Percentiles rank a stretch among this genome's conserved stretches.
These are phyloP conservation scores for Phaeoacremonium minimum DNA, from an alignment of 2,329 filamentous ascomycete genomes.

Conservation along the genomic window DNA sequence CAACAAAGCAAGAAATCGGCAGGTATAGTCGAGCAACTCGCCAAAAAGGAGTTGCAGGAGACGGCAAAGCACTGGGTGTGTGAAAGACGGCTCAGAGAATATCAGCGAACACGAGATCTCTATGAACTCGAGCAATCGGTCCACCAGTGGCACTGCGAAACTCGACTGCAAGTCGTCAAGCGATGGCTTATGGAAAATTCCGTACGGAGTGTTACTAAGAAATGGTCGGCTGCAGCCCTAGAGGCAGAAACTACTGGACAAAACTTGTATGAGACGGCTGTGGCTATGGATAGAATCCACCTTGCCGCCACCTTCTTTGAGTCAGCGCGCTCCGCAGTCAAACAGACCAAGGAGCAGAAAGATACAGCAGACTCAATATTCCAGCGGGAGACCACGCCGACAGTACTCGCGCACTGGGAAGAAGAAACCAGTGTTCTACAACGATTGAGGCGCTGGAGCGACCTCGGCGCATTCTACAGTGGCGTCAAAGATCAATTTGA, in stretches of 20 bases:
- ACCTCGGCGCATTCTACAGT: conserved; percentile 6
- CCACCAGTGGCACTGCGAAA: conserved; percentile 11
- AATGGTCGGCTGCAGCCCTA: background rate
- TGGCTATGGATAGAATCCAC: background rate
- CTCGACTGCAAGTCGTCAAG: background rate
- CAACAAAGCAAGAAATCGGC: too few species aligned
- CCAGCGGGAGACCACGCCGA: background rate
- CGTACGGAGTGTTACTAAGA: background rate
- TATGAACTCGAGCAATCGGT: conserved; percentile 7
- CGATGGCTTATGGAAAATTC: background rate
- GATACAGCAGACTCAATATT: background rate
- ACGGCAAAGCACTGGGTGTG: conserved; percentile 9
- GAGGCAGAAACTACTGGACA: background rate
- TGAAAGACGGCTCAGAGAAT: conserved; percentile 6
- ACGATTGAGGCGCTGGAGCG: conserved; percentile 4
- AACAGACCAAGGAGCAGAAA: background rate
- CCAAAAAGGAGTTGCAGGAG: conserved; percentile 7
- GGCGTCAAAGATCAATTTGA: conserved; percentile 11
- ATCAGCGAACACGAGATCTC: conserved; percentile 5
- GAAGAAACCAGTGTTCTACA: conserved; percentile 1
- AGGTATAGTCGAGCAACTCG: too few species aligned
- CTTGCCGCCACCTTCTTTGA: background rate
- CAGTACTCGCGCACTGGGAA: background rate
- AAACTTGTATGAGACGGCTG: background rate
- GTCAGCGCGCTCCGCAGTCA: background rate